Conservation (phyloP, 495 filamentous ascomycete species). For the Hyaloscypha variabilis region DNA sequence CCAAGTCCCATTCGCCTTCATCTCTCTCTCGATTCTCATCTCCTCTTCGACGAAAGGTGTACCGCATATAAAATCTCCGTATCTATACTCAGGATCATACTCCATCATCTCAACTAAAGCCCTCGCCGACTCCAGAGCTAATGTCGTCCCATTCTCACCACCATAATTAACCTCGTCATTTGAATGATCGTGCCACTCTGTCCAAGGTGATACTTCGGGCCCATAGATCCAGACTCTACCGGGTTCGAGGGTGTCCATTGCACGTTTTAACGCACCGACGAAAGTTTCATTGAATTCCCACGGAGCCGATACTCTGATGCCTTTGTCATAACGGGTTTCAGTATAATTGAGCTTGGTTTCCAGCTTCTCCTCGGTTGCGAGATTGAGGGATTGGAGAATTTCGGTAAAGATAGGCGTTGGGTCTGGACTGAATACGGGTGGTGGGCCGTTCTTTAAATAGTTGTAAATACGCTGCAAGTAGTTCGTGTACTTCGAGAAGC, state of each 20-base stretch:
- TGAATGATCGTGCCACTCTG: constrained; percentile 3
- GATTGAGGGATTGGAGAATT: background rate
- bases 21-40: background rate
- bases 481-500: background rate
- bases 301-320: background rate
- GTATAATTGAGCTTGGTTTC: background rate
- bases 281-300: background rate
- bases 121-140: constrained; percentile 5
- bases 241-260: background rate
- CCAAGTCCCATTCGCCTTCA: constrained; percentile 11
- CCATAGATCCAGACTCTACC: background rate
- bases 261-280: background rate
- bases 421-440: background rate
- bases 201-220: background rate
- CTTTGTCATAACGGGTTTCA: background rate
- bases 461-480: background rate
- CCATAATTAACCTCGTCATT: background rate
- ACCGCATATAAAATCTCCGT: constrained; percentile 9
- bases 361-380: background rate
- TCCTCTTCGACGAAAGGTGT: background rate
- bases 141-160: background rate
- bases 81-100: background rate
- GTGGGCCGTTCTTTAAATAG: background rate
- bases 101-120: constrained; percentile 2
- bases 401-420: background rate